Conservation (phyloP, 371 early-diverging fungal species). For the Apophysomyces ossiformis region DNA sequence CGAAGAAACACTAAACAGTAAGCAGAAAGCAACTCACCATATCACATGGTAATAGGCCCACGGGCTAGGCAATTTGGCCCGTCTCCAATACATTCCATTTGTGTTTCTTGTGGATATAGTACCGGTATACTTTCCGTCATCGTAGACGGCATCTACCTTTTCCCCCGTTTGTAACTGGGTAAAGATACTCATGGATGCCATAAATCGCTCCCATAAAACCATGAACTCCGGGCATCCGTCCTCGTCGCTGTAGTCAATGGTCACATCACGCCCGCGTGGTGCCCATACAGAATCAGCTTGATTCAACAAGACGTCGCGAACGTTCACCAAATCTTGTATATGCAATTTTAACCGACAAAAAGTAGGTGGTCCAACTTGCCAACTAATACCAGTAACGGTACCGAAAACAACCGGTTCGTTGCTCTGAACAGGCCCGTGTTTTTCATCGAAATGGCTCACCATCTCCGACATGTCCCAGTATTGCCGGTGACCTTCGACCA, state of each 20-base stretch:
- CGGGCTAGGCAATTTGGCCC: slow-evolving; percentile 43
- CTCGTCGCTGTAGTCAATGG: slow-evolving; percentile 73
- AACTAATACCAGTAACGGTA: slow-evolving; percentile 58
- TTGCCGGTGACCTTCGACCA: slow-evolving; percentile 68
- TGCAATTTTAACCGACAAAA: slow-evolving; percentile 64
- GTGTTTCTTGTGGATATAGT: slow-evolving; percentile 45
- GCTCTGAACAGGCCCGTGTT: slow-evolving; percentile 54
- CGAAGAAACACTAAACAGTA: background rate
- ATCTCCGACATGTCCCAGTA: slow-evolving; percentile 62
- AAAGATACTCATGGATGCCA: slow-evolving; percentile 58
- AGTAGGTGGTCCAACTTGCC: slow-evolving; percentile 75
- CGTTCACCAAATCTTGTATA: slow-evolving; percentile 41
- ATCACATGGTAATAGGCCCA: slow-evolving; percentile 62
- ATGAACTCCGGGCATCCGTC: slow-evolving; percentile 76
- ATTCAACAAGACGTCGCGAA: slow-evolving; percentile 21
- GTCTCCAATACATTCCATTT: slow-evolving; percentile 41
- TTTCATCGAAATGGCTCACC: slow-evolving; percentile 55
- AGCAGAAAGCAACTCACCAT: slow-evolving; percentile 34
- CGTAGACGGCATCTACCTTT: slow-evolving; percentile 68
- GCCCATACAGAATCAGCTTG: slow-evolving; percentile 45
- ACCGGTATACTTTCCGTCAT: slow-evolving; percentile 66
- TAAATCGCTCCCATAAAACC: slow-evolving; percentile 66
- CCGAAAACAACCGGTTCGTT: slow-evolving; percentile 64
- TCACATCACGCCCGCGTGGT: slow-evolving; percentile 41
- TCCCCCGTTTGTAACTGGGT: slow-evolving; percentile 50